These are phyloP conservation scores for Acanthamoeba culbertsoni DNA, from an alignment of 208 protist genomes.

Conservation along the genomic window DNA sequence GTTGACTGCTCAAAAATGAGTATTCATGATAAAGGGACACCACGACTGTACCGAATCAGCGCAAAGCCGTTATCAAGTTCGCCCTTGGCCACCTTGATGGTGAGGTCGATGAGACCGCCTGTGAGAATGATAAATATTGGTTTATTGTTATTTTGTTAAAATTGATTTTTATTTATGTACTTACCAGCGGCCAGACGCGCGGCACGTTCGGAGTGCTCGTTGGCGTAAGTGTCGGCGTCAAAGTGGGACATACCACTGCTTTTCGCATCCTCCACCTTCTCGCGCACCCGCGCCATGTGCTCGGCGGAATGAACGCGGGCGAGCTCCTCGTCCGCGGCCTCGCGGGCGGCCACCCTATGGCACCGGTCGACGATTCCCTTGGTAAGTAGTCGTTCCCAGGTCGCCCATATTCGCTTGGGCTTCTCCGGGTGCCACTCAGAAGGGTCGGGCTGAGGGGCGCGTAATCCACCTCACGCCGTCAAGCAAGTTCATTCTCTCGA, in stretches of 20 bases:
- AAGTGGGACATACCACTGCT: background rate
- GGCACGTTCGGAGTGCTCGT: conserved; percentile 4
- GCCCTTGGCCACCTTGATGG: conserved; percentile 15
- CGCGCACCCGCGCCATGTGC: background rate
- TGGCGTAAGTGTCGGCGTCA: conserved; percentile 43
- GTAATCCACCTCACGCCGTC: background rate
- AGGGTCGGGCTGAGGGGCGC: background rate
- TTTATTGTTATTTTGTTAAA: too few species aligned
- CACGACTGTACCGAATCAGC: background rate
- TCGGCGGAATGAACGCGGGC: background rate
- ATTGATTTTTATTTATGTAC: too few species aligned
- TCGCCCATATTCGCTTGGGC: background rate
- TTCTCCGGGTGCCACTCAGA: conserved; percentile 21
- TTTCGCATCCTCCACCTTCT: conserved; percentile 17
- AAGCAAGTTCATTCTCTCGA: background rate
- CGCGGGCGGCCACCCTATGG: background rate
- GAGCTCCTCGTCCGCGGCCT: background rate
- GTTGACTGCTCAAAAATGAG: background rate
- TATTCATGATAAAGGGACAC: background rate
- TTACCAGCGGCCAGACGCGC: background rate
- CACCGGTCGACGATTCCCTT: conserved; percentile 27
- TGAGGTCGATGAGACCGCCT: background rate
- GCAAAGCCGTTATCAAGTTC: conserved; percentile 7
- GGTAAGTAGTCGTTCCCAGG: background rate
- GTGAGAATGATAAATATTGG: too few species aligned